Base-by-base conservation (phyloP, 495 filamentous ascomycete species). In the Xylaria acuta region DNA sequence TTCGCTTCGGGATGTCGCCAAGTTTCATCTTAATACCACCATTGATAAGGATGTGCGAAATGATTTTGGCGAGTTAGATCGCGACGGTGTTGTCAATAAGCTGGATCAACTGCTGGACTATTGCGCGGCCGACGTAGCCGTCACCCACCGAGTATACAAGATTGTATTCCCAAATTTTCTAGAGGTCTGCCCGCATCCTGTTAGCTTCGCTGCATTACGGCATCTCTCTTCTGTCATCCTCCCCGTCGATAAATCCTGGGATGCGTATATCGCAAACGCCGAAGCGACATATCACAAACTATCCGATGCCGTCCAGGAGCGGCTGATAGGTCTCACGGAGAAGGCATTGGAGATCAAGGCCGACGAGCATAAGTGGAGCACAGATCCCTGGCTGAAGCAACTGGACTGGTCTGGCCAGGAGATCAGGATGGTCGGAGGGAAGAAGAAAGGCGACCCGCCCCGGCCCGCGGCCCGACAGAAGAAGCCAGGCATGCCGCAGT, bases 401-500 rank as follows among this genome's bases (percentile, higher is more conserved):
- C 88, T 99, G 67, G 94, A 99, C 82, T 99, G 96, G 96, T 92
- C 93, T 9, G 93, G 92, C 32, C 93, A 98, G 80, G 92, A 95
- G 80, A 83, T 97, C 69, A 95, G 89, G 80, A 95, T 95, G 93
- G 90, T 89, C 7, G 97, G 97, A 80, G 91, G 90, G 6, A 97
- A 96, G 82, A 94, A 91, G 82, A 97, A 96, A 80, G 85, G 82
- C 6, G 93, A 95, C 67, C 90, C 92, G 38, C 91, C 91, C 2
- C 86, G 93, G 63, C 94, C 92, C 32, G 92, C 90, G 20, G 90
- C 91, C 3, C 85, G 92, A 34, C 95, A 98, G 82, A 98, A 98
- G 84, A 93, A 91, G 81, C 94, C 94, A 5, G 96, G 96, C 40
- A 94, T 93, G 92, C 96, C 96, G 0, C 86, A 92, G 72, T 99